Base-by-base conservation (phyloP, 108 stramenopile genomes). In the Skeletonema marinoi region DNA sequence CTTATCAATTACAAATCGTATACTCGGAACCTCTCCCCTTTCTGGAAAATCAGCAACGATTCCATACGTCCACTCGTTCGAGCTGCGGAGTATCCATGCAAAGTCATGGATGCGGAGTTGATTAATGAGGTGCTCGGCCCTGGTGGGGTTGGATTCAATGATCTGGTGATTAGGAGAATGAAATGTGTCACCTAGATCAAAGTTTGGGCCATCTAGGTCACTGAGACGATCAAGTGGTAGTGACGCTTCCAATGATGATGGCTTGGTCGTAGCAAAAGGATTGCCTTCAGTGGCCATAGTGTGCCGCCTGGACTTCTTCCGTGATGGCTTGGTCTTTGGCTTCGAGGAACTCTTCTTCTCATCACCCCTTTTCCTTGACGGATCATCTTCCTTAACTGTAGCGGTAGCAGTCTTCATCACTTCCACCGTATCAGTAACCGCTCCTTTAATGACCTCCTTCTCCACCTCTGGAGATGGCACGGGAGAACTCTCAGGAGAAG, bases 1-100 rank as follows among this genome's bases (percentile, higher is more conserved):
- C 17, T 29, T 39, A 41, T 71, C 70, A 3, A 71, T 25, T 6
- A 71, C 70, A 30, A 71, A 71, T n/a, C 71, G 71, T 12, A 71
- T 71, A 16, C 38, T 50, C 3, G 60, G 29, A 2, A 48, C 60
- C 1, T 59, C 60, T 41, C 71, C 71, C 16, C 39, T 25, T n/a
- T 46, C 42, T 1, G 71, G 71, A 1, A 59, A 60, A 71, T 71
- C 60, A 25, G 60, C 17, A 4, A 71, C 25, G 5, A 71, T 71
- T 0, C 39, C 29, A 7, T 71, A 71, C 10, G 71, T 61, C 71
- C 71, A 71, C 19, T 39, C 42, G 13, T 39, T 29, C 11, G 25
- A 41, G 10, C 39, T 61, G 6, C 71, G 59, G 2, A 42, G 71
- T 32, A 71, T 14, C 30, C 60, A 71, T 39, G 71, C 71, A 62